Conservation (phyloP, 805 yeast genomes). For the Candida sithepensis region DNA sequence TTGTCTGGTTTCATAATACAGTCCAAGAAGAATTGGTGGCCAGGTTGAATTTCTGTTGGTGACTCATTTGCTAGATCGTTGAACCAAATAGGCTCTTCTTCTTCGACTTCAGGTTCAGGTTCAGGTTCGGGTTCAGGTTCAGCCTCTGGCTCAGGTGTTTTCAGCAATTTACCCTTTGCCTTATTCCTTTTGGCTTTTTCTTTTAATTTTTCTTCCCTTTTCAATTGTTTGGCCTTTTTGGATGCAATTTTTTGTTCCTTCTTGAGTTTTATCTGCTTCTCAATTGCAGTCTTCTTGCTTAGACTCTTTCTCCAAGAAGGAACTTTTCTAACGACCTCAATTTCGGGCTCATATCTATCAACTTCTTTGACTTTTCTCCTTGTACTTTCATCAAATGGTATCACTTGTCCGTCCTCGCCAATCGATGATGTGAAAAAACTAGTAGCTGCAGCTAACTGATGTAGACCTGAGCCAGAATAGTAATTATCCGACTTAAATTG, state of each 20-base stretch:
- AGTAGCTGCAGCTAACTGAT: slow-evolving; percentile 23
- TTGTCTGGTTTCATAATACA: slow-evolving; percentile 21
- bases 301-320: slow-evolving; percentile 8
- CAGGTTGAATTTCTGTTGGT: slow-evolving; percentile 11
- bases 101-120: slow-evolving; percentile 1
- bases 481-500: no score
- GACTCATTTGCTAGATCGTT: slow-evolving; percentile 15
- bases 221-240: neutral
- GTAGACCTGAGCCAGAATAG: slow-evolving; percentile 13
- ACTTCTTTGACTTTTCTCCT: slow-evolving; percentile 15
- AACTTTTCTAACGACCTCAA: slow-evolving; percentile 1
- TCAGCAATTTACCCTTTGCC: neutral
- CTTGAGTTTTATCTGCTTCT: slow-evolving; percentile 1
- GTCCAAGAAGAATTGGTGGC: slow-evolving; percentile 20
- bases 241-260: slow-evolving; percentile 3
- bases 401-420: slow-evolving; percentile 8
- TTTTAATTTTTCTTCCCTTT: neutral
- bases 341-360: slow-evolving; percentile 16
- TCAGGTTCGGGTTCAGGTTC: slow-evolving; percentile 3
- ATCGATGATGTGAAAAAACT: slow-evolving; percentile 20
- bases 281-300: slow-evolving; percentile 6
- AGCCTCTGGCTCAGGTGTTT: neutral
- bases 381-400: neutral
- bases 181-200: slow-evolving; percentile 6
- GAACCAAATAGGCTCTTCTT: slow-evolving; percentile 20